phyloP scores from a whole-genome alignment of 305 asterid genomes.

The Solanum hybrid region DNA sequence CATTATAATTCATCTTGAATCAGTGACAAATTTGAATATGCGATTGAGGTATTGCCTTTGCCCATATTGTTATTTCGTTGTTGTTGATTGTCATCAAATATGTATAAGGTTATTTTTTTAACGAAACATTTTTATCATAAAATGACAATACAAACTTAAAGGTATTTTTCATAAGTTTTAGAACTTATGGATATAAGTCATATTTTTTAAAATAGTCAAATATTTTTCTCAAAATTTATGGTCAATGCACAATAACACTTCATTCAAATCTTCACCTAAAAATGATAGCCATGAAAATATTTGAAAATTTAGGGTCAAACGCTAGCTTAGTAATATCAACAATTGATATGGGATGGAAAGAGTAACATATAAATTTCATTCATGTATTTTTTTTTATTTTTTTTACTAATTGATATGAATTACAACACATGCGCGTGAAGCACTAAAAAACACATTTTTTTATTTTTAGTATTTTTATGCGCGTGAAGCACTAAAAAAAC shows the following conservation, averaged over 20 bases:
- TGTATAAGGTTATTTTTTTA: neutral
- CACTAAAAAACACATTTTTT: neutral
- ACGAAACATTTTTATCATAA: neutral
- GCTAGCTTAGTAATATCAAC: neutral
- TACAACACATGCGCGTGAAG: neutral
- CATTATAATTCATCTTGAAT: neutral
- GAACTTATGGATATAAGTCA: neutral
- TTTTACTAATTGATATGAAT: neutral
- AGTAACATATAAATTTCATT: neutral
- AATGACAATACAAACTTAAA: neutral
- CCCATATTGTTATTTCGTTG: neutral
- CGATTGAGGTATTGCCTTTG: neutral
- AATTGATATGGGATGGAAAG: neutral
- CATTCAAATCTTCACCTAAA: neutral
- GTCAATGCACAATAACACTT: neutral
- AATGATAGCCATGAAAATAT: too few species aligned
- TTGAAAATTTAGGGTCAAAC: neutral
- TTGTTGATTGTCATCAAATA: neutral
- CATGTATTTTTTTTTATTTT: neutral
- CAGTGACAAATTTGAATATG: neutral
- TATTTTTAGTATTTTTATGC: neutral
- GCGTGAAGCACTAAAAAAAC: neutral
- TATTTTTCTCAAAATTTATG: too few species aligned
- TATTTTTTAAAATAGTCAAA: too few species aligned
- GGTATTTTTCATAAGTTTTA: neutral